Evolutionary conservation across 1,284 basidiomycete species (phyloP), one percentile per base, ranked within the genome.

Genomic region (Boletus nobilissimus): DNA sequence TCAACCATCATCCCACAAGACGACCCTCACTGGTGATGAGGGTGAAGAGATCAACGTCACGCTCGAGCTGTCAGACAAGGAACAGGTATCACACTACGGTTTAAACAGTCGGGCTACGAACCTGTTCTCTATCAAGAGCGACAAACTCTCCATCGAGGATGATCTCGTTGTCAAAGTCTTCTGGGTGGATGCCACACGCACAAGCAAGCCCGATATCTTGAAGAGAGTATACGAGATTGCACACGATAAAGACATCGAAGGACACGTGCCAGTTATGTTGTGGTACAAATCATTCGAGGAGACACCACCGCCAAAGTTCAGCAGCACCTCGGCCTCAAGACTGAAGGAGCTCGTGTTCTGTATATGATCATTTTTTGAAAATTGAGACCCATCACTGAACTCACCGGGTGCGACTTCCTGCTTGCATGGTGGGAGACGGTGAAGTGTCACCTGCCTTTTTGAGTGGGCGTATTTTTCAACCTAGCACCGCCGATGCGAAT

Each of bases 401-500:
- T 83, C 40, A 16, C 32, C 2, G 77, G 76, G 24, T 40, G 54
- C 63, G 36, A 40, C 5, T 71, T 77, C 36, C 39, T 80, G 34
- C 18, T 34, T 4, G 29, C 40, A 14, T 78, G 75, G 78, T 80
- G 78, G 72, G 39, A 64, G 1, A 46, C 70, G 2, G 75, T 64
- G 22, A n/a, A n/a, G n/a, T n/a, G n/a, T n/a, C n/a, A n/a, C n/a
- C n/a, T n/a, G 62, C 76, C 74, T 79, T 86, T 80, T 84, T 85
- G 71, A 85, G 77, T 5, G 84, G 85, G 18, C 83, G 84, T 78
- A 85, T 85, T 63, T 79, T 78, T 34, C 85, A 83, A 32, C 85
- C 85, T 32, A 85, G 76, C 40, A 86, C 81, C 11, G 85, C 83
- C 40, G 85, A 85, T 32, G 84, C 83, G 60, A 85, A 76, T 24